Conservation (phyloP, 371 early-diverging fungal species). For the Lichtheimia hyalospora region DNA sequence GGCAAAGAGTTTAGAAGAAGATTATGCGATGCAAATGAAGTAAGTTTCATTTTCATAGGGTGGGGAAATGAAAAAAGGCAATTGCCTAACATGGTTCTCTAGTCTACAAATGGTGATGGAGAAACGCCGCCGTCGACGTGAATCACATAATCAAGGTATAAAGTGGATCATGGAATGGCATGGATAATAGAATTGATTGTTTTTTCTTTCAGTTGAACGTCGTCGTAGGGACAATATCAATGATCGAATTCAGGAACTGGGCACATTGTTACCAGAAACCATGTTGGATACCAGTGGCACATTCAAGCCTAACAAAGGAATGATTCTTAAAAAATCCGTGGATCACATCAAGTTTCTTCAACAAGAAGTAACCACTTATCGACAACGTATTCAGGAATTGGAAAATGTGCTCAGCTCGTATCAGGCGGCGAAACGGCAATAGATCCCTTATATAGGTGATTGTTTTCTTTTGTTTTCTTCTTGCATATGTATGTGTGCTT, state of each 20-base stretch:
- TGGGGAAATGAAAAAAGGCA: background rate
- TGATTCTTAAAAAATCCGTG: conserved; percentile 82
- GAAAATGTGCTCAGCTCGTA: conserved; percentile 46
- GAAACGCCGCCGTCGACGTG: conserved; percentile 87
- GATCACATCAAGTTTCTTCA: conserved; percentile 85
- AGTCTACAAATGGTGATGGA: conserved; percentile 62
- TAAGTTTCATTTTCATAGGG: conserved; percentile 16
- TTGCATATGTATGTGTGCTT: background rate
- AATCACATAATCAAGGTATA: conserved; percentile 94
- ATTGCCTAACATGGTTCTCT: conserved; percentile 5
- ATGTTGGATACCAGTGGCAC: conserved; percentile 62
- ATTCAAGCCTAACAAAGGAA: conserved; percentile 84
- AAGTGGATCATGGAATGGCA: background rate
- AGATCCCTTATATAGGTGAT: background rate
- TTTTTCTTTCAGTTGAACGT: conserved; percentile 76
- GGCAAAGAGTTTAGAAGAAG: conserved; percentile 42
- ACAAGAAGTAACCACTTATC: conserved; percentile 57
- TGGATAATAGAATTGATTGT: no score
- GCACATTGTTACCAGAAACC: conserved; percentile 75
- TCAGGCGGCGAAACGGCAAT: conserved; percentile 6
- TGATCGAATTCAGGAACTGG: conserved; percentile 93
- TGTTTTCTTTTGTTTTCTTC: background rate
- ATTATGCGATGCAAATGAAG: conserved; percentile 42
- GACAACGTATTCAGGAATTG: conserved; percentile 66
- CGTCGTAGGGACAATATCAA: conserved; percentile 96